These are phyloP conservation scores for Dentipellis fragilis DNA, from an alignment of 768 basidiomycete species.

Conservation along the genomic window DNA sequence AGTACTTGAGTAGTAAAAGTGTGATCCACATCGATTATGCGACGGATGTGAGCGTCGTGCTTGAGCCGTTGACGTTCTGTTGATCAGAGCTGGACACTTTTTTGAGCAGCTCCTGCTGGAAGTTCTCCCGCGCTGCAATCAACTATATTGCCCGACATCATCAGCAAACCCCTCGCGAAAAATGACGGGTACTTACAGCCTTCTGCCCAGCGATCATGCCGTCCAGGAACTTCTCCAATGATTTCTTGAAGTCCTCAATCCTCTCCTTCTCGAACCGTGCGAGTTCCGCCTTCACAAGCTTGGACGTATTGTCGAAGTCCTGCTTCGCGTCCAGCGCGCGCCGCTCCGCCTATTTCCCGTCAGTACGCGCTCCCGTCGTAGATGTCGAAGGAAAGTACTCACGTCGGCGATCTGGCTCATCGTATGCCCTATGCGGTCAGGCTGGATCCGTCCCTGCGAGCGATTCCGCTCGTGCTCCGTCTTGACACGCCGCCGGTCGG, in stretches of 20 bases:
- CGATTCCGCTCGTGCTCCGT: constrained; percentile 75
- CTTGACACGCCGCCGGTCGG: constrained; percentile 60
- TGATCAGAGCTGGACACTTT: constrained; percentile 8
- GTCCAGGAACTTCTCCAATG: constrained; percentile 75
- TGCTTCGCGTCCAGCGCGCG: constrained; percentile 72
- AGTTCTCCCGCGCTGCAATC: constrained; percentile 16
- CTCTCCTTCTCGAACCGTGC: constrained; percentile 89
- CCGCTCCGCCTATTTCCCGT: constrained; percentile 60
- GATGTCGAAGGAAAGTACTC: constrained; percentile 14
- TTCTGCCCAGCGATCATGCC: constrained; percentile 83
- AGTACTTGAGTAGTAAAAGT: neutral
- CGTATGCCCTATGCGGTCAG: constrained; percentile 65
- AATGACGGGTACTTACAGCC: neutral
- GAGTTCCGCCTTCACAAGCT: constrained; percentile 82
- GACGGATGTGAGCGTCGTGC: neutral
- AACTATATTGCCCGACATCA: constrained; percentile 32
- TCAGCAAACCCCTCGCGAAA: neutral
- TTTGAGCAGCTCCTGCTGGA: constrained; percentile 13
- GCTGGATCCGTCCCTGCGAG: constrained; percentile 59
- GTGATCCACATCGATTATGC: neutral
- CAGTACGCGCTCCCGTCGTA: neutral
- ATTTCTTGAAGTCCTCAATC: constrained; percentile 84
- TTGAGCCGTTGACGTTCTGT: neutral
- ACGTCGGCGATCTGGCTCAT: constrained; percentile 77
- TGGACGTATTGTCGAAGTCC: constrained; percentile 85